A percentile compares a stretch with the other conserved stretches of the same genome.
phyloP scores from a whole-genome alignment of 306 rosid genomes.

The Castanea crenata region DNA sequence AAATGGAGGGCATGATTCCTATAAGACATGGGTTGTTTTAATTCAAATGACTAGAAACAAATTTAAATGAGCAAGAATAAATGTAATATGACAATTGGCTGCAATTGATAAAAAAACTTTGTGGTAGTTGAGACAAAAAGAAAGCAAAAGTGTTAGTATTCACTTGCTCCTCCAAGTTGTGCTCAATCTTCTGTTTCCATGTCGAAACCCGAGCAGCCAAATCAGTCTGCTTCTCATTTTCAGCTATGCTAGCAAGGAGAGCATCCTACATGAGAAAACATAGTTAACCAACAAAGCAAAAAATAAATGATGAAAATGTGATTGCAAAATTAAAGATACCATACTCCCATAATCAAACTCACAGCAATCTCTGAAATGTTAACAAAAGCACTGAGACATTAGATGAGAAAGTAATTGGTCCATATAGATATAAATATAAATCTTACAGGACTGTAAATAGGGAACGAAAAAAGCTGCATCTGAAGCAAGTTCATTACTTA shows the following conservation, averaged over 20 bases:
- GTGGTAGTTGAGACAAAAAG: background rate
- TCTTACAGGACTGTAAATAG: background rate
- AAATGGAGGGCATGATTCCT: constrained; percentile 82
- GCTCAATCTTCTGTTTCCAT: constrained; percentile 92
- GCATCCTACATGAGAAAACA: constrained; percentile 49
- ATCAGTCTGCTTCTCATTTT: constrained; percentile 86
- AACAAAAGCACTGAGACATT: background rate
- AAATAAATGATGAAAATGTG: background rate
- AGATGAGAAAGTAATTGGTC: background rate
- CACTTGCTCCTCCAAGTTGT: constrained; percentile 88
- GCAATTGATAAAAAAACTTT: background rate
- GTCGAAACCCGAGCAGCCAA: constrained; percentile 80
- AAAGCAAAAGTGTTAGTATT: constrained; percentile 20
- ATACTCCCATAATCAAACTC: background rate
- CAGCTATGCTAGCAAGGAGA: constrained; percentile 86
- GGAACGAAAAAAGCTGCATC: background rate
- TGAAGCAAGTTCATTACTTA: background rate
- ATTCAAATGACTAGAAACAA: constrained; percentile 17
- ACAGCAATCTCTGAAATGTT: background rate
- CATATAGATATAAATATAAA: background rate
- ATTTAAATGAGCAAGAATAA: background rate
- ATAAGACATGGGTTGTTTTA: constrained; percentile 18
- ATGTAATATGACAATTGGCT: background rate
- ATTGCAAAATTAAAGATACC: background rate
- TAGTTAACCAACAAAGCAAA: background rate